Base-by-base conservation (phyloP, 2,329 filamentous ascomycete genomes). In the Microcyclosporella mali region DNA sequence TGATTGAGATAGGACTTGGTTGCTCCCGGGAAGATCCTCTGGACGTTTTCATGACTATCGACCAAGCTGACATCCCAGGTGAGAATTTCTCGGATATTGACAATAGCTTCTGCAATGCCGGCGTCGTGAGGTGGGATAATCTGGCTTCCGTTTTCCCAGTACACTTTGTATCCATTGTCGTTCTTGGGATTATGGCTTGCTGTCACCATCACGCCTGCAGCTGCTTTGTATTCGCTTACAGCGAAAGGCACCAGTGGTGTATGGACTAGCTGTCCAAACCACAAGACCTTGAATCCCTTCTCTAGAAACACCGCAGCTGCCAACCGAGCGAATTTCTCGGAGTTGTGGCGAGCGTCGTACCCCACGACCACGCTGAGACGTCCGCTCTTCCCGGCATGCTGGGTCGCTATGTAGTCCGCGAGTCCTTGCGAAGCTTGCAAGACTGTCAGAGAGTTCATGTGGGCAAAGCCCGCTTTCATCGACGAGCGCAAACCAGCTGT, bases 131-230 rank as follows among this genome's bases (percentile, higher is more conserved):
- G 79, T 8, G 77, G 72, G 40, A 82, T 80, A 50, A 83, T 82
- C 57, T 83, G 79, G 54, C 77, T 79, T 2, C 78, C 79, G 55
- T 81, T 82, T 12, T 67, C 68, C 67, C 76, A 81, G 63, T 82
- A 83, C 7, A 83, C 79, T 63, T 83, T 83, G 64, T 82, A 82
- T 15, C 79, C 79, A 56, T 82, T 82, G 57, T 82, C 78, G 52
- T 74, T 67, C 34, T 77, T 73, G 11, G 79, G 78, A 52, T 83
- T 82, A 60, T 81, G 78, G 55, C 77, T 81, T 25, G 79, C 79
- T 11, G 79, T 83, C 29, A 83, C 71, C 78, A 83, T 82, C 21
- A 83, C 67, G 15, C 79, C 79, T 33, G 76, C 79, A 3, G 68
- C 72, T 25, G 78, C 76, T 29, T 66, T 61, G 41, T 77, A 66